phyloP scores from a whole-genome alignment of 306 rosid genomes.

The Rosa multiflora region DNA sequence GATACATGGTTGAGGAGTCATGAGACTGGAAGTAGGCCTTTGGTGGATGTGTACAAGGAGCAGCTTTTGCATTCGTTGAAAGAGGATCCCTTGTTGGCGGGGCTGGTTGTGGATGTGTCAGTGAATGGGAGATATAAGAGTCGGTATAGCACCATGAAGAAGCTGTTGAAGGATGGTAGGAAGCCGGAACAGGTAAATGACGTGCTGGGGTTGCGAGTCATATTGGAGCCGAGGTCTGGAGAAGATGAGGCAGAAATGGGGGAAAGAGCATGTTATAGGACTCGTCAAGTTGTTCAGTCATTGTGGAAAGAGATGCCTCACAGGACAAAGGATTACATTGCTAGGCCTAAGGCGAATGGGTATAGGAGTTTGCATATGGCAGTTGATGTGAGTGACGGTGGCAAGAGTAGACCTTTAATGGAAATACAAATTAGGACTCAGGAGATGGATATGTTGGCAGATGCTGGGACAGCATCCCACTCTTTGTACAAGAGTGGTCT shows the following conservation, averaged over 20 bases:
- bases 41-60: constrained; percentile 63
- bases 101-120: constrained; percentile 50
- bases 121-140: constrained; percentile 81
- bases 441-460: constrained; percentile 78
- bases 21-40: constrained; percentile 48
- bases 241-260: constrained; percentile 40
- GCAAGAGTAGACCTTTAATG: constrained; percentile 64
- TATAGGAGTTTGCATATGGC: constrained; percentile 90
- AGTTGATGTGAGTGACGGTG: constrained; percentile 72
- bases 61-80: constrained; percentile 44
- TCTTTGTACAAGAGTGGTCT: constrained; percentile 88
- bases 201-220: constrained; percentile 74
- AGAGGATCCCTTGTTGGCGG: constrained; percentile 45
- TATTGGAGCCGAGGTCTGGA: constrained; percentile 59
- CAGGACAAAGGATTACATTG: constrained; percentile 81
- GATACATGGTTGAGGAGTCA: constrained; percentile 77
- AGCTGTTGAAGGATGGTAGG: constrained; percentile 86
- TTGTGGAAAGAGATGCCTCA: constrained; percentile 79
- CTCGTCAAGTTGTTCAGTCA: constrained; percentile 51
- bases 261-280: constrained; percentile 80
- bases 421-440: constrained; percentile 88
- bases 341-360: constrained; percentile 81
- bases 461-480: constrained; percentile 87
- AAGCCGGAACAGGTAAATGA: constrained; percentile 79
- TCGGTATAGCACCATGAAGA: constrained; percentile 90